Percentiles rank a stretch among this genome's conserved stretches.
Conservation (phyloP, 2,329 filamentous ascomycete genomes). For the Fusarium floridanum region DNA sequence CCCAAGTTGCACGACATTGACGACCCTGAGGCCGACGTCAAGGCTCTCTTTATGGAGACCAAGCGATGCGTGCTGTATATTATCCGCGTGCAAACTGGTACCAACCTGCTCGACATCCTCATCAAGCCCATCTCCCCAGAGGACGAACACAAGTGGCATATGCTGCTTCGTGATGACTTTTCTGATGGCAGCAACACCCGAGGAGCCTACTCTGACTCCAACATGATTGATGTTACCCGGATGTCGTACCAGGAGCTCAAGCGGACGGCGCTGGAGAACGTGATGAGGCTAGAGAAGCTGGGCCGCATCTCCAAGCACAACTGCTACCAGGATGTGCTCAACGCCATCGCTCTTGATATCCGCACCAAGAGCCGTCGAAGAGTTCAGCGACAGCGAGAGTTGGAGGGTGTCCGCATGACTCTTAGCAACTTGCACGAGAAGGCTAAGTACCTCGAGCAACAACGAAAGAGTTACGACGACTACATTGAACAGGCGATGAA, state of each 20-base stretch:
- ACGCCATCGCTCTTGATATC: conserved; percentile 96
- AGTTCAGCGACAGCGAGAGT: conserved; percentile 89
- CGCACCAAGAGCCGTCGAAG: conserved; percentile 95
- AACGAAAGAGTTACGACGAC: conserved; percentile 97
- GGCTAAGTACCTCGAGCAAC: conserved; percentile 91
- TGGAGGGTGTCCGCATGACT: conserved; percentile 85
- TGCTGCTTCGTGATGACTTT: conserved; percentile 86
- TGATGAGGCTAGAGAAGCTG: conserved; percentile 87
- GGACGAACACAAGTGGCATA: conserved; percentile 90
- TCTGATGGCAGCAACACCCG: conserved; percentile 73
- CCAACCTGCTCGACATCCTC: conserved; percentile 94
- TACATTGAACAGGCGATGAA: conserved; percentile 99
- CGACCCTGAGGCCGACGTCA: conserved; percentile 92
- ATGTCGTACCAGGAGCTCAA: conserved; percentile 95
- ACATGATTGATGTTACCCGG: conserved; percentile 88
- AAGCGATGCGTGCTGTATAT: conserved; percentile 98
- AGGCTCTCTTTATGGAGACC: conserved; percentile 96
- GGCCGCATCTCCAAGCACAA: conserved; percentile 92
- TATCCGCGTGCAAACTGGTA: conserved; percentile 92
- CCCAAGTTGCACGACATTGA: conserved; percentile 91
- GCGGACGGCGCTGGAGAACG: conserved; percentile 91
- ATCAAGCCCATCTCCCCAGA: conserved; percentile 88
- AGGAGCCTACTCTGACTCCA: conserved; percentile 90
- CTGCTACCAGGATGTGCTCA: conserved; percentile 97
- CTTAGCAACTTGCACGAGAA: conserved; percentile 84